Evolutionary conservation across 208 protist genomes (phyloP).

Genomic region (Acanthamoeba healyi): DNA sequence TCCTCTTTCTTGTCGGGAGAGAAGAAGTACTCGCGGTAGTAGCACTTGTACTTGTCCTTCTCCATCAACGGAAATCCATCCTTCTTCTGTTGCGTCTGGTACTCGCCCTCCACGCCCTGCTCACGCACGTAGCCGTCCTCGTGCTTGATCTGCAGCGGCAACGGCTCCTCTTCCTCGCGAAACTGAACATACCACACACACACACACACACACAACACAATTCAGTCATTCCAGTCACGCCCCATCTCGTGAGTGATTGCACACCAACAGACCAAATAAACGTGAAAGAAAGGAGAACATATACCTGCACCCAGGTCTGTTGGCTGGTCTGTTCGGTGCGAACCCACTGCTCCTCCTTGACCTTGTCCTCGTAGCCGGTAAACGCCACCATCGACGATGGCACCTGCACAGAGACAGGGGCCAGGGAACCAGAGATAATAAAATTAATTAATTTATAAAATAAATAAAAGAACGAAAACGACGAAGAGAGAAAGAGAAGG

Average conservation of each 20-base stretch:
- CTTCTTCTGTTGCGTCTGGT: constrained; percentile 27
- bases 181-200: background rate
- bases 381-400: constrained; percentile 53
- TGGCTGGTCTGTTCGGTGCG: background rate
- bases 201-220: background rate
- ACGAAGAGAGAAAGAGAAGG: background rate
- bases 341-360: constrained; percentile 51
- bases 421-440: no score
- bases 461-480: background rate
- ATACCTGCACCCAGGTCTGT: background rate
- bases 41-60: constrained; percentile 63
- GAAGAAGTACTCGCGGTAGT: constrained; percentile 65
- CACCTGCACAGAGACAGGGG: background rate
- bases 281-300: background rate
- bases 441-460: no score
- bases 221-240: no score
- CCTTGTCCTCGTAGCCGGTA: constrained; percentile 54
- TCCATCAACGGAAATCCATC: constrained; percentile 26
- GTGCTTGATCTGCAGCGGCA: constrained; percentile 23
- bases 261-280: background rate
- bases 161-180: background rate
- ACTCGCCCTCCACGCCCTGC: constrained; percentile 57
- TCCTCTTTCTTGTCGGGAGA: constrained; percentile 33
- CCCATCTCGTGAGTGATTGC: no score
- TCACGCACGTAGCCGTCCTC: constrained; percentile 48